Evolutionary conservation across 106 monocot species (phyloP).

Genomic region (Gastrodia elata): DNA sequence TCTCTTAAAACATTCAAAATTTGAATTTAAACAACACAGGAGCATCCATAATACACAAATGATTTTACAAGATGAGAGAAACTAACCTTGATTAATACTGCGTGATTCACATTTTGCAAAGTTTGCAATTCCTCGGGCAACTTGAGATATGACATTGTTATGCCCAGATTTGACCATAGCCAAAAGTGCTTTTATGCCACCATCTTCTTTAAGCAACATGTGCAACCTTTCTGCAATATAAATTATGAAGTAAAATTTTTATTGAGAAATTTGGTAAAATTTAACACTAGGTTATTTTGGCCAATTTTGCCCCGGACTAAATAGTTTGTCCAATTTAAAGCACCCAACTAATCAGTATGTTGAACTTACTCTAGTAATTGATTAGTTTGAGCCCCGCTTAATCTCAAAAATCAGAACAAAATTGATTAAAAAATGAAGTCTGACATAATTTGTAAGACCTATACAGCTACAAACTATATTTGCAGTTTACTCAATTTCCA

Average conservation of each 20-base stretch:
- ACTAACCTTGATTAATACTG: slow-evolving; percentile 42
- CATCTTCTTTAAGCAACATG: slow-evolving; percentile 50
- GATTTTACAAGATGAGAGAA: background rate
- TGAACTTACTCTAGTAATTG: too few species aligned
- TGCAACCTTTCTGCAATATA: slow-evolving; percentile 39
- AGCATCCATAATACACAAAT: background rate
- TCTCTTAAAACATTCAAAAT: background rate
- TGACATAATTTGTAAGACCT: too few species aligned
- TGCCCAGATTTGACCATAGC: slow-evolving; percentile 43
- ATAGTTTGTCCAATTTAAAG: too few species aligned
- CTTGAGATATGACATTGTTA: slow-evolving; percentile 58
- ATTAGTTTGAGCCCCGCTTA: too few species aligned
- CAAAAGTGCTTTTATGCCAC: slow-evolving; percentile 61
- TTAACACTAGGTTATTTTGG: too few species aligned
- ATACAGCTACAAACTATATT: too few species aligned
- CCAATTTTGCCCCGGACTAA: too few species aligned
- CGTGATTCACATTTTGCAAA: slow-evolving; percentile 93
- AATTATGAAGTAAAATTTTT: slow-evolving; percentile 1
- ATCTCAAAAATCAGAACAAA: too few species aligned
- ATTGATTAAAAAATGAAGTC: too few species aligned
- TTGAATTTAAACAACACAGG: background rate
- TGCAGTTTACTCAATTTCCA: too few species aligned
- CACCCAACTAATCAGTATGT: too few species aligned
- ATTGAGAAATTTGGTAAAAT: too few species aligned
- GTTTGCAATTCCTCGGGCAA: slow-evolving; percentile 72